phyloP scores from a whole-genome alignment of 768 basidiomycete species.

The Russula sp. region DNA sequence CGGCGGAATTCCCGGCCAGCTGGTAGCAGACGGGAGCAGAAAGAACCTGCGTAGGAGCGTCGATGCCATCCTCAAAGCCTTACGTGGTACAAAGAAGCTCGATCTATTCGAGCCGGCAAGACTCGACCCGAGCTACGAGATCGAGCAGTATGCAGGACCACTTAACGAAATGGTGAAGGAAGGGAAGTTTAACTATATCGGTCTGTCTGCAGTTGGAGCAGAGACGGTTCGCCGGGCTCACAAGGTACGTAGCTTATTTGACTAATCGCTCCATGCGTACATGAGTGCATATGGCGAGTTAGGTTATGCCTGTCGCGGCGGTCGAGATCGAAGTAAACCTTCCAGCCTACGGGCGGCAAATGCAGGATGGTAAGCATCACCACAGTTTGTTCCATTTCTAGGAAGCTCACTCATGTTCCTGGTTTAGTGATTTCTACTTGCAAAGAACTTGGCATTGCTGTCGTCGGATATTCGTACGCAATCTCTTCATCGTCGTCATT shows the following conservation, averaged over 20 bases:
- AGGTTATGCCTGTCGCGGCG: conserved; percentile 34
- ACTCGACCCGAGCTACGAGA: conserved; percentile 35
- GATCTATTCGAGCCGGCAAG: conserved; percentile 55
- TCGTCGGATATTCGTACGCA: conserved; percentile 49
- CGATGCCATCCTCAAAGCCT: conserved; percentile 34
- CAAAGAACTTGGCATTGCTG: conserved; percentile 44
- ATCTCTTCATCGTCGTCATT: not conserved
- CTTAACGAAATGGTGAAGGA: conserved; percentile 45
- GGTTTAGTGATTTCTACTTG: conserved; percentile 43
- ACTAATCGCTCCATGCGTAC: conserved; percentile 24
- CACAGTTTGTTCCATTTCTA: not conserved
- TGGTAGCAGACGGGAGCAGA: conserved; percentile 27
- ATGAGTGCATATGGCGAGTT: not conserved
- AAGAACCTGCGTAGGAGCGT: conserved; percentile 44
- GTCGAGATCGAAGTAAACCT: conserved; percentile 65
- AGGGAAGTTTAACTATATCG: conserved; percentile 53
- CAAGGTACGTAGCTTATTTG: conserved; percentile 31
- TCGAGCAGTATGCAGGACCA: conserved; percentile 40
- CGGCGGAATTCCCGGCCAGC: not conserved
- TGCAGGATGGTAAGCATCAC: conserved; percentile 34
- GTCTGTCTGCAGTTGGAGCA: conserved; percentile 47
- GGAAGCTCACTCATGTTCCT: not conserved
- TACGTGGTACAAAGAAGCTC: conserved; percentile 46
- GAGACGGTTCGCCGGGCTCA: conserved; percentile 38
- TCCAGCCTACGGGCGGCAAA: conserved; percentile 48